phyloP scores from a whole-genome alignment of 208 protist genomes.

The Acanthamoeba castellanii region DNA sequence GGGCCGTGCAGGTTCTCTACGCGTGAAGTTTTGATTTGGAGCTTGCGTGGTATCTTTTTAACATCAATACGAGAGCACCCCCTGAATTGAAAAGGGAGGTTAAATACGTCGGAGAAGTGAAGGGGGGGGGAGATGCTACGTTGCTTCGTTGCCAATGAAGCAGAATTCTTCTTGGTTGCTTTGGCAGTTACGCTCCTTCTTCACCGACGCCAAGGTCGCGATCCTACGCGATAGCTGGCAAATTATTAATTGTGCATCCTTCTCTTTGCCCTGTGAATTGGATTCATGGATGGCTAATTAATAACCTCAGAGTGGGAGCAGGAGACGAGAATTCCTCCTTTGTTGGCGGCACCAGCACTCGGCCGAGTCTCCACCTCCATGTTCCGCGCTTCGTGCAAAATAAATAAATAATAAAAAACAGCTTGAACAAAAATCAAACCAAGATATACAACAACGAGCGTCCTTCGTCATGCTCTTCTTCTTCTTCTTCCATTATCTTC shows the following conservation, averaged over 20 bases:
- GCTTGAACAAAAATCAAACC: neutral
- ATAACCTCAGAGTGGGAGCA: neutral
- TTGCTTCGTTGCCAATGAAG: neutral
- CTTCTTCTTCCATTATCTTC: neutral
- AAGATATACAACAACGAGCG: neutral
- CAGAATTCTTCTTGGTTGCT: neutral
- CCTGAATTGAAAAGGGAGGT: neutral
- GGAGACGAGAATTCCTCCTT: neutral
- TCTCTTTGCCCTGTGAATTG: neutral
- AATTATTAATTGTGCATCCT: neutral
- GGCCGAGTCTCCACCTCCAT: no score
- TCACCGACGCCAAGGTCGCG: neutral
- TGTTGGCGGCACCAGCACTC: neutral
- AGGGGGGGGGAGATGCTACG: neutral
- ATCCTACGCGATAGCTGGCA: neutral
- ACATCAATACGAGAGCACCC: neutral
- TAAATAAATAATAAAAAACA: neutral
- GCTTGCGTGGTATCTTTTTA: neutral
- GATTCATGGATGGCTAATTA: no score
- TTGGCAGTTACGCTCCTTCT: neutral
- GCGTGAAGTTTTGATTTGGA: neutral
- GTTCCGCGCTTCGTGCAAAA: neutral
- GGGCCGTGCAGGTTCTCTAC: conserved; percentile 3
- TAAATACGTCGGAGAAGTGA: neutral
- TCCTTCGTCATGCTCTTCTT: neutral